phyloP scores from a whole-genome alignment of 768 basidiomycete species.

The Leucocoprinus birnbaumii region DNA sequence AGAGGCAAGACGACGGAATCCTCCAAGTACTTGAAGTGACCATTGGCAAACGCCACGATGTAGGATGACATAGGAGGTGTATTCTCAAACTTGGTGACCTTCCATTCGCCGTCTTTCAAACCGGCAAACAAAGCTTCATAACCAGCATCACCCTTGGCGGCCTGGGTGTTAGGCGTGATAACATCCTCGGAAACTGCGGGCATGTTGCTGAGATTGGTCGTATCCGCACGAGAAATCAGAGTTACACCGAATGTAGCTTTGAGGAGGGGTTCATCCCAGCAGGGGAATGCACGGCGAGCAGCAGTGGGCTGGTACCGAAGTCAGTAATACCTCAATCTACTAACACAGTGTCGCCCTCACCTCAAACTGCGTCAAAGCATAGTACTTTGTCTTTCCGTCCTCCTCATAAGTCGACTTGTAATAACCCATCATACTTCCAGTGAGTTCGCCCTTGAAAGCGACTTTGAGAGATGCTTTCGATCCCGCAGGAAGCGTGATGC shows the following conservation, averaged over 20 bases:
- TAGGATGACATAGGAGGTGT: conserved; percentile 90
- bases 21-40: conserved; percentile 71
- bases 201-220: conserved; percentile 88
- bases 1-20: conserved; percentile 76
- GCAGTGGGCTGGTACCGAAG: conserved; percentile 62
- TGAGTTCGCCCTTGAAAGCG: conserved; percentile 66
- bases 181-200: conserved; percentile 60
- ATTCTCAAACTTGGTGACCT: conserved; percentile 75
- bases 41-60: conserved; percentile 86
- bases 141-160: conserved; percentile 31
- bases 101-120: conserved; percentile 52
- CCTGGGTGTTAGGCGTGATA: conserved; percentile 30
- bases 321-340: neutral
- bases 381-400: conserved; percentile 61
- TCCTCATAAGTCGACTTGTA: conserved; percentile 68
- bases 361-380: conserved; percentile 89
- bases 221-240: conserved; percentile 74
- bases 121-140: conserved; percentile 6
- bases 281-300: conserved; percentile 80
- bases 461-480: conserved; percentile 71
- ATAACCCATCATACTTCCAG: conserved; percentile 77
- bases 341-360: conserved; percentile 27
- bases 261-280: conserved; percentile 91
- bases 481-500: conserved; percentile 56
- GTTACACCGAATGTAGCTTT: conserved; percentile 82